A percentile compares a stretch with the other conserved stretches of the same genome.
Conservation (phyloP, 257 asterid genomes). For the Osmanthus fragrans region DNA sequence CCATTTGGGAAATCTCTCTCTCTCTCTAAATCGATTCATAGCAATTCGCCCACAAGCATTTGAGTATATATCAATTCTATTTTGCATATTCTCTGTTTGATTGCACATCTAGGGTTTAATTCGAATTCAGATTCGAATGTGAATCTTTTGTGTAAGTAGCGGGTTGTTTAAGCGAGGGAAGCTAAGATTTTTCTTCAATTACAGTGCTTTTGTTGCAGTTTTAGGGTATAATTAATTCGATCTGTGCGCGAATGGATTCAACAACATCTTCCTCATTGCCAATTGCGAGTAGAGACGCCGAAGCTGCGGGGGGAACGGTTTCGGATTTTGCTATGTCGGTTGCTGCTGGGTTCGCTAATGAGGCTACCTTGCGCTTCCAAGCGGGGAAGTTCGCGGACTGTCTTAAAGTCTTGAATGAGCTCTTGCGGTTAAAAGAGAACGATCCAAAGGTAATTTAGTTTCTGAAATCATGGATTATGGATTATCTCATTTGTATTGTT, state of each 20-base stretch:
- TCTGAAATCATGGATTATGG: not conserved
- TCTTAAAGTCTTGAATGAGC: constrained; percentile 56
- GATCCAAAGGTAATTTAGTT: constrained; percentile 72
- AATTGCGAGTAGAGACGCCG: constrained; percentile 33
- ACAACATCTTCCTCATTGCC: constrained; percentile 53
- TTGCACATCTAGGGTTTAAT: constrained; percentile 58
- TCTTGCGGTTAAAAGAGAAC: constrained; percentile 58
- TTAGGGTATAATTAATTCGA: constrained; percentile 32
- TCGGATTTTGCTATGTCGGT: constrained; percentile 56
- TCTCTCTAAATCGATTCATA: constrained; percentile 40
- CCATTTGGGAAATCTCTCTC: constrained; percentile 23
- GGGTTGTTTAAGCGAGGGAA: constrained; percentile 26
- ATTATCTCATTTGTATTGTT: not conserved
- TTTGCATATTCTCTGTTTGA: constrained; percentile 17
- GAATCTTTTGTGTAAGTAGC: constrained; percentile 39
- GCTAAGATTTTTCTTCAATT: constrained; percentile 33
- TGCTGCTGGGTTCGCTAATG: constrained; percentile 75
- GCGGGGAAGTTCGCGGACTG: constrained; percentile 72
- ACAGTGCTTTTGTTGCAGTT: constrained; percentile 18
- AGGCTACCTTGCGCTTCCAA: constrained; percentile 75
- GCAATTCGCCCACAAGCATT: constrained; percentile 22
- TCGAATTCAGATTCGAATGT: constrained; percentile 51
- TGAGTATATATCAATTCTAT: constrained; percentile 15
- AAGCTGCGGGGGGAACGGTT: constrained; percentile 29
- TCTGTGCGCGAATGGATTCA: constrained; percentile 70